Base-by-base conservation (phyloP, 1,139 yeast species). In the Nematodospora anomalae region DNA sequence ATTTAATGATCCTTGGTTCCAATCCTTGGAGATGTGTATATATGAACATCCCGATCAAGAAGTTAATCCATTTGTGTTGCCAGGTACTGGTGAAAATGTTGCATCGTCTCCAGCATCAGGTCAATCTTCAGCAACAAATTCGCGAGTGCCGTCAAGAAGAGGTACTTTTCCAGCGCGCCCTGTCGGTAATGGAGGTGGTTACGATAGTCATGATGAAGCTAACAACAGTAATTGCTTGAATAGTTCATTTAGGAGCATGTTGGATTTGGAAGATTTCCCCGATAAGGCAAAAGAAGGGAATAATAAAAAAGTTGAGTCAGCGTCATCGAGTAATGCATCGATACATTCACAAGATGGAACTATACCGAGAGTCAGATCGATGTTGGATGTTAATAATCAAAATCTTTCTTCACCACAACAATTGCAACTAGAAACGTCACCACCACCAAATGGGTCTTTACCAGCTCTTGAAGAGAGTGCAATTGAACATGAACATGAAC, bases 1-100 rank as follows among this genome's bases (percentile, higher is more conserved):
- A 27, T 76, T 80, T 44, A 51, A 62, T 6, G 89, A 83, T 51
- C 79, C 83, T 3, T 83, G 87, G 83, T 83, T 83, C 55, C 63
- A 60, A 32, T 46, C 61, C 9, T 60, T 82, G 38, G 86, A 79
- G 45, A 76, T 79, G 68, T 83, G 92, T 54, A 46, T 76, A 14
- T 71, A 72, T 47, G 86, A 80, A 51, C 64, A 64, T 40, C 67
- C 66, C 1, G 78, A 74, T 41, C 79, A 74, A 52, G 55, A 56
- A 23, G 72, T 68, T 4, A 55, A 62, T 40, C 72, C 74, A 4
- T 57, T 68, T 36, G 60, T 68, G 8, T 51, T 52, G 27, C 64
- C 63, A 4, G 56, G 54, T 3, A 51, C 56, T 12, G 59, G 57
- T 12, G 40, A 40, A 11, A 36, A 32, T 13, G 22, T 32, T 4